A percentile compares a stretch with the other conserved stretches of the same genome.
phyloP scores from a whole-genome alignment of 164 flowering plant species.

The Vitis rotundifolia region DNA sequence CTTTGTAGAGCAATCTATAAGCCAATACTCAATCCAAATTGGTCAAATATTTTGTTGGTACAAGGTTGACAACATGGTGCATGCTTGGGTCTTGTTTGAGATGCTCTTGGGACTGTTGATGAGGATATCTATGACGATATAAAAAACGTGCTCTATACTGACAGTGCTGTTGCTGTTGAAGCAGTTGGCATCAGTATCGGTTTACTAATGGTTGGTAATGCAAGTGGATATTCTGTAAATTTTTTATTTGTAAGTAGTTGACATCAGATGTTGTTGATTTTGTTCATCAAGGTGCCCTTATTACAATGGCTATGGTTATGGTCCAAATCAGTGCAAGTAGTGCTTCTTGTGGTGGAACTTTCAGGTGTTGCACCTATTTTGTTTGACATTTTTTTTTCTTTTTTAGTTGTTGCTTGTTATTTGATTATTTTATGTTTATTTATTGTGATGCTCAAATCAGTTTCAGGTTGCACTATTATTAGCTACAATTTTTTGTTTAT shows the following conservation, averaged over 20 bases:
- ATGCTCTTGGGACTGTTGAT: slow-evolving; percentile 88
- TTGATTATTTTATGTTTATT: background rate
- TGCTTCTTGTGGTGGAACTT: slow-evolving; percentile 94
- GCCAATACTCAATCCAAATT: background rate
- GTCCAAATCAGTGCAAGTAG: slow-evolving; percentile 90
- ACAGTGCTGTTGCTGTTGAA: slow-evolving; percentile 95
- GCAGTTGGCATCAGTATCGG: slow-evolving; percentile 96
- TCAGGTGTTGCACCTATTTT: slow-evolving; percentile 53
- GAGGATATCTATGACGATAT: slow-evolving; percentile 87
- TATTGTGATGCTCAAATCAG: no score
- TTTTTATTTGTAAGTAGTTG: slow-evolving; percentile 19
- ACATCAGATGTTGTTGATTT: slow-evolving; percentile 98
- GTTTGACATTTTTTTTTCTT: background rate
- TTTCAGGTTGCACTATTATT: no score
- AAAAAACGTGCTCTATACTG: slow-evolving; percentile 75
- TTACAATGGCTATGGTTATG: slow-evolving; percentile 99
- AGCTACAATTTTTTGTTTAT: no score
- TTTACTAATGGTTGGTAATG: slow-evolving; percentile 90
- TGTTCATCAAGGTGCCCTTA: slow-evolving; percentile 99
- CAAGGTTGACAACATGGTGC: slow-evolving; percentile 97
- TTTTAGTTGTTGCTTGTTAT: background rate
- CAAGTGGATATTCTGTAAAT: slow-evolving; percentile 24
- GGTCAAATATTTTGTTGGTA: slow-evolving; percentile 7
- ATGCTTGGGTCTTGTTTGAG: slow-evolving; percentile 88
- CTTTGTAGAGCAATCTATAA: background rate